These are phyloP conservation scores for Clarireedia paspali DNA, from an alignment of 2,329 filamentous ascomycete species.

Conservation along the genomic window DNA sequence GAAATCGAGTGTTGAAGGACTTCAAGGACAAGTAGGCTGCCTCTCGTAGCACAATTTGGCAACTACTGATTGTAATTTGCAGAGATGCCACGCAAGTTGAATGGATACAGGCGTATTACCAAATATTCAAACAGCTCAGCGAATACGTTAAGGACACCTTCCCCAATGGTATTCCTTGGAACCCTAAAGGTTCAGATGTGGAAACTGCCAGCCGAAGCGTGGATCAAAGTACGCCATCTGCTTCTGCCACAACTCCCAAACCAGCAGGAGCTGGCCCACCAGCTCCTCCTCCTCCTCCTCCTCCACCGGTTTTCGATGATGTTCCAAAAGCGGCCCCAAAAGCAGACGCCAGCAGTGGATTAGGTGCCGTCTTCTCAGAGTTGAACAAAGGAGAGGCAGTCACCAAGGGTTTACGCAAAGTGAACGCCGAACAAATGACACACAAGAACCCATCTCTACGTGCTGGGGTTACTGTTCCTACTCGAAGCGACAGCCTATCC, in stretches of 20 bases:
- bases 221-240: conserved; percentile 47
- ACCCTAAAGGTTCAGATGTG: conserved; percentile 66
- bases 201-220: conserved; percentile 58
- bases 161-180: conserved; percentile 76
- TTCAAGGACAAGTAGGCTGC: conserved; percentile 66
- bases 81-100: conserved; percentile 76
- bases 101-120: conserved; percentile 90
- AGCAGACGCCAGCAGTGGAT: conserved; percentile 47
- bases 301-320: conserved; percentile 47
- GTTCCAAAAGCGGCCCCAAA: conserved; percentile 37
- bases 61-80: conserved; percentile 8
- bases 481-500: conserved; percentile 43
- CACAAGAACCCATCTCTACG: conserved; percentile 93
- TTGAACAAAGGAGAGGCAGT: conserved; percentile 85
- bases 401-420: conserved; percentile 82
- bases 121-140: conserved; percentile 74
- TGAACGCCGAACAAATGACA: conserved; percentile 93
- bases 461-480: conserved; percentile 60
- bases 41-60: not conserved
- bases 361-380: conserved; percentile 84
- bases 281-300: conserved; percentile 61
- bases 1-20: conserved; percentile 87
- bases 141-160: conserved; percentile 83
- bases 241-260: conserved; percentile 48
- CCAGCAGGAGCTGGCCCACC: conserved; percentile 1